Conservation (phyloP, 2,329 filamentous ascomycete genomes). For the Ophiostoma novo-ulmi region DNA sequence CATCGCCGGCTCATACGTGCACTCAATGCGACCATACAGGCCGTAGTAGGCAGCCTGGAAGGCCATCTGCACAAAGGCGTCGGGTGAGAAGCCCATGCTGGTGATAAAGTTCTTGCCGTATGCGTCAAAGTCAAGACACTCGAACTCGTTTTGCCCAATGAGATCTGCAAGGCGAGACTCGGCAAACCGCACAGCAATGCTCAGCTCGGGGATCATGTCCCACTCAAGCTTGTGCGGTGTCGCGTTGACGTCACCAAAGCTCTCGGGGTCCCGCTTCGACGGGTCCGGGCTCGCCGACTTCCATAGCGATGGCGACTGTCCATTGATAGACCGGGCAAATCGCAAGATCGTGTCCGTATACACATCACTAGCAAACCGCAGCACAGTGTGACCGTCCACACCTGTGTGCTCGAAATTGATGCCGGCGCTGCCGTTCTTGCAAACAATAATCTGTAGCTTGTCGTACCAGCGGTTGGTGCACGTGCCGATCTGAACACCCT, state of each 20-base stretch:
- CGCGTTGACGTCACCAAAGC: slow-evolving; percentile 88
- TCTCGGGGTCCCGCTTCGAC: slow-evolving; percentile 81
- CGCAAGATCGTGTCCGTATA: slow-evolving; percentile 97
- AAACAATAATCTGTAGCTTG: slow-evolving; percentile 97
- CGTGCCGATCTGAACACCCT: slow-evolving; percentile 91
- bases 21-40: slow-evolving; percentile 87
- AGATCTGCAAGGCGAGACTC: slow-evolving; percentile 91
- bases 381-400: slow-evolving; percentile 93
- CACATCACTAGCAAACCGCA: slow-evolving; percentile 91
- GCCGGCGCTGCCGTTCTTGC: slow-evolving; percentile 94
- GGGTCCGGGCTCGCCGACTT: slow-evolving; percentile 86
- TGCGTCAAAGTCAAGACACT: slow-evolving; percentile 78
- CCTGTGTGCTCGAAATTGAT: slow-evolving; percentile 99
- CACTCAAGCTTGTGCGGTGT: slow-evolving; percentile 95
- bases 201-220: slow-evolving; percentile 92
- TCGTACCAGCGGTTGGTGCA: slow-evolving; percentile 99
- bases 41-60: slow-evolving; percentile 98
- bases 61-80: slow-evolving; percentile 98
- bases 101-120: slow-evolving; percentile 99
- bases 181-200: slow-evolving; percentile 86
- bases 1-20: slow-evolving; percentile 97
- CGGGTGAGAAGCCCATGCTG: slow-evolving; percentile 91
- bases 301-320: slow-evolving; percentile 87
- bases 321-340: slow-evolving; percentile 93
- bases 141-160: slow-evolving; percentile 94